These are phyloP conservation scores for Agaricus subrufescens DNA, from an alignment of 768 basidiomycete genomes.

Conservation along the genomic window DNA sequence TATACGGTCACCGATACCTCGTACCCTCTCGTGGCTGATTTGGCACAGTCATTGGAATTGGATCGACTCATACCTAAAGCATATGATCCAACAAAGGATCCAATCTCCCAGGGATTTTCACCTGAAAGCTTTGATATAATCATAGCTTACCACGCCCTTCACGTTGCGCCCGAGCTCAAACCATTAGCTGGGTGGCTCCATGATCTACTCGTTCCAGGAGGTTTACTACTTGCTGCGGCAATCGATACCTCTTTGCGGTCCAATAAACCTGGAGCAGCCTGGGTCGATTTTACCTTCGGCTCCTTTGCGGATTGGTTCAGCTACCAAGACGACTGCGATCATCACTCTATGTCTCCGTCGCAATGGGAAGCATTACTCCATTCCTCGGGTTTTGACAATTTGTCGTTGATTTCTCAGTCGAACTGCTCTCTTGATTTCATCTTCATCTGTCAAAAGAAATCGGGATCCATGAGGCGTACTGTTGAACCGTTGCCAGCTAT, in stretches of 20 bases:
- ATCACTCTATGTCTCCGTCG: neutral
- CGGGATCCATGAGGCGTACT: too few relatives aligned
- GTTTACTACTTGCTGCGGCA: neutral
- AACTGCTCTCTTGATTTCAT: conserved; percentile 11
- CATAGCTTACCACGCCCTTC: conserved; percentile 1
- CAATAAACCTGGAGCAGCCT: neutral
- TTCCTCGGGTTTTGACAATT: neutral
- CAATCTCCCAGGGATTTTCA: neutral
- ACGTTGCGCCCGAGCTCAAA: neutral
- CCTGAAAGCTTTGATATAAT: conserved; percentile 1
- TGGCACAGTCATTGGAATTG: neutral
- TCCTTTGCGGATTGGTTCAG: conserved; percentile 4
- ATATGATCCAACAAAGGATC: neutral
- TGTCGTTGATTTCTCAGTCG: neutral
- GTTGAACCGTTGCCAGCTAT: neutral
- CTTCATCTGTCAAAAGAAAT: conserved; percentile 10
- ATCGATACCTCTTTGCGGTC: neutral
- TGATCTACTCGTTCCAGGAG: neutral
- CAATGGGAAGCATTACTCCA: neutral
- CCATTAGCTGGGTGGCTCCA: neutral
- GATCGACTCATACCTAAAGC: neutral
- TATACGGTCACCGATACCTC: conserved; percentile 2
- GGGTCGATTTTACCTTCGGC: conserved; percentile 1
- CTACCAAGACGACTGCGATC: neutral
- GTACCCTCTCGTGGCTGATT: conserved; percentile 1